Evolutionary conservation across 192 early-diverging fungal genomes (phyloP), one percentile per base, ranked within the genome.

Genomic region (Diversispora eburnea): DNA sequence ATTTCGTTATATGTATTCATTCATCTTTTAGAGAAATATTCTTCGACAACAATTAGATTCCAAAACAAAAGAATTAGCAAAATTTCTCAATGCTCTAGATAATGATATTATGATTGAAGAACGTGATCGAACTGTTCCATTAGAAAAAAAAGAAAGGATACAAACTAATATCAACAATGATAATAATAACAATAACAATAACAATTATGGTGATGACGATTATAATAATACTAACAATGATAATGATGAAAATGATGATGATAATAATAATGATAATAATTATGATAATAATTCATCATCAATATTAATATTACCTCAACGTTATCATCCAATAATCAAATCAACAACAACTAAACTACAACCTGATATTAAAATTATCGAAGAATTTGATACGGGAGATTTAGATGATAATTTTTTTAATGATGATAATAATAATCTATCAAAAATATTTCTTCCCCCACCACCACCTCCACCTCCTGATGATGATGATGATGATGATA

Each of bases 321-420:
- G 52, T 47, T 3, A 49, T 33, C 19, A 67, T 13, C 22, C 60
- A 1, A 41, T 51, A 48, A 12, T 15, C 1, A 46, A 22, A 60
- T 22, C 52, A 57, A 3, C 45, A 47, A 43, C 43, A 72, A 5
- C 76, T n/a, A n/a, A n/a, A 74, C 19, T 25, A 63, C 4, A 73
- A 63, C 25, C 80, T 75, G 62, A 75, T 74, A 75, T 73, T 19
- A 63, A 72, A 0, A 74, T 79, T 4, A 61, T 82, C 12, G 77
- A 83, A 46, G 78, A 84, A 51, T 86, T 86, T 59, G 76, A 77
- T 58, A 67, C 82, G 9, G 85, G 80, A 4, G 74, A 80, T 43
- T 70, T 84, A 17, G 80, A 84, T 58, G 84, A 84, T 20, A 83
- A 84, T 19, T 86, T 84, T 70, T 86, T 86, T 72, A 74, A 76